These are phyloP conservation scores for Leucaena leucocephala DNA, from an alignment of 306 rosid species.

Conservation along the genomic window DNA sequence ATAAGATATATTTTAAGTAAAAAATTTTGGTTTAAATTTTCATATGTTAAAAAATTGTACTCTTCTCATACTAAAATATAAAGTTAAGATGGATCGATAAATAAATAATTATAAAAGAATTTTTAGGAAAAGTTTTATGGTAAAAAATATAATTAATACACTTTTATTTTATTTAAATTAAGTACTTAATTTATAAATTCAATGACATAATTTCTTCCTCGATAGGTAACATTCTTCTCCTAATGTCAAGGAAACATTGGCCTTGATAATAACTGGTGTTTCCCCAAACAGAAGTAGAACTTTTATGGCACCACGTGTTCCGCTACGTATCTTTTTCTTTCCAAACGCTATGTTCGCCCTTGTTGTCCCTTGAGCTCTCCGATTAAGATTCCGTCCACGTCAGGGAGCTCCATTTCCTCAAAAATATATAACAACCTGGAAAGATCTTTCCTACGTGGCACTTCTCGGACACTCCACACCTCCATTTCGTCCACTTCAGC, in stretches of 20 bases:
- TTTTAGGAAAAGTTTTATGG: no score
- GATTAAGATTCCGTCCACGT: slow-evolving; percentile 53
- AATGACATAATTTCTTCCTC: not conserved
- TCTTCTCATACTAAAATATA: no score
- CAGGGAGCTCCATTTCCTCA: slow-evolving; percentile 3
- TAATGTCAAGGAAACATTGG: not conserved
- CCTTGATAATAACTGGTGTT: not conserved
- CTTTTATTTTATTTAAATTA: not conserved
- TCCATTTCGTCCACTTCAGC: slow-evolving; percentile 46
- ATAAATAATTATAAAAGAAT: no score
- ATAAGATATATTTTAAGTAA: no score
- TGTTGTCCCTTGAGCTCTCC: slow-evolving; percentile 20
- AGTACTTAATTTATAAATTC: not conserved
- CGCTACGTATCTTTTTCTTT: slow-evolving; percentile 4
- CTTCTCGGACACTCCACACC: slow-evolving; percentile 17
- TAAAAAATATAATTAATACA: not conserved
- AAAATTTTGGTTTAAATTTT: no score
- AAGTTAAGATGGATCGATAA: no score
- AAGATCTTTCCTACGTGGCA: slow-evolving; percentile 53
- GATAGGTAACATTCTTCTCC: not conserved
- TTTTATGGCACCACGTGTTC: slow-evolving; percentile 29
- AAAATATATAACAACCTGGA: slow-evolving; percentile 26
- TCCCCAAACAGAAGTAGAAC: no score
- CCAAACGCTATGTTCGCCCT: not conserved
- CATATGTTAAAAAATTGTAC: no score